Percentiles rank a stretch among this genome's conserved stretches.
phyloP scores from a whole-genome alignment of 192 early-diverging fungal genomes.

The Backusella mclennaniae region DNA sequence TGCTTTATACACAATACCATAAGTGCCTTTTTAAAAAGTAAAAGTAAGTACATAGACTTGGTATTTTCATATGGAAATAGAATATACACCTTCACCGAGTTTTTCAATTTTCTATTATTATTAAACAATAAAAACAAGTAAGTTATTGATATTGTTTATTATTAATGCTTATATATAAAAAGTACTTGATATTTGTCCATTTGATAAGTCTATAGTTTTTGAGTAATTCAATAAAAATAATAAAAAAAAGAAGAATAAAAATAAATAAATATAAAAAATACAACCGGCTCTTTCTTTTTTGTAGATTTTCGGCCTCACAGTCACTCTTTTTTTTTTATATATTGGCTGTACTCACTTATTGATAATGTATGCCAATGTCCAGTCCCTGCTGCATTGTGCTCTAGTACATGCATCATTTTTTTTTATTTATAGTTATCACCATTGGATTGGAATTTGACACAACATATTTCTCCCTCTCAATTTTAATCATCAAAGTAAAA shows the following conservation, averaged over 20 bases:
- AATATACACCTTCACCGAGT: conserved; percentile 79
- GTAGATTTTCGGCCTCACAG: too few relatives aligned
- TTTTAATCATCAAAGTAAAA: too few relatives aligned
- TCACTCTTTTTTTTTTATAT: too few relatives aligned
- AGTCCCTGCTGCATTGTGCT: too few relatives aligned
- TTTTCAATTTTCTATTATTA: conserved; percentile 93
- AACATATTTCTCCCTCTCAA: too few relatives aligned
- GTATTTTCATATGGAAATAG: background rate
- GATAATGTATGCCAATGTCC: too few relatives aligned
- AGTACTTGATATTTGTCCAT: conserved; percentile 68
- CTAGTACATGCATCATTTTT: too few relatives aligned
- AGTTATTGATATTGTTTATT: background rate
- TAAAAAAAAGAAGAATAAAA: background rate
- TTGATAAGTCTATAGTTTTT: background rate
- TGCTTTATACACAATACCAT: conserved; percentile 99
- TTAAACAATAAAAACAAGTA: background rate
- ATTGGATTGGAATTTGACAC: too few relatives aligned
- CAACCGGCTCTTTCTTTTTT: background rate
- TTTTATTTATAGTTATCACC: too few relatives aligned
- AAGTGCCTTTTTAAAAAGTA: conserved; percentile 63
- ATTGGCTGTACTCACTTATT: too few relatives aligned
- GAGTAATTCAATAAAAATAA: background rate
- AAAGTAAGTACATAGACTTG: background rate
- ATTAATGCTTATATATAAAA: background rate
- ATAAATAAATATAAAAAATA: background rate